These are phyloP conservation scores for Zygoascus meyerae DNA, from an alignment of 1,139 yeast species.

Conservation along the genomic window DNA sequence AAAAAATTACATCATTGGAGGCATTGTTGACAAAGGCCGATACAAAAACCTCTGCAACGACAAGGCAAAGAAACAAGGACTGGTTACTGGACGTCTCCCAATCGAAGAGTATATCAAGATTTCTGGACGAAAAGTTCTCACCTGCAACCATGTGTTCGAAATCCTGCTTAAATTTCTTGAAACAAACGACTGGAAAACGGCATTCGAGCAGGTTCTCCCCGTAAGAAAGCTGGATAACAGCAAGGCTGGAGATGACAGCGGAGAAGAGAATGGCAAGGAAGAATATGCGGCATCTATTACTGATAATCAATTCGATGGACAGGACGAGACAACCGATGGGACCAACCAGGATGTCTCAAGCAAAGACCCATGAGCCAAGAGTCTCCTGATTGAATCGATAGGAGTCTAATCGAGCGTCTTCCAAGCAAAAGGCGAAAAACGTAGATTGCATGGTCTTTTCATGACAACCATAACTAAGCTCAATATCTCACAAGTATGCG, in stretches of 20 bases:
- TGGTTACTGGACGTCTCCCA: conserved; percentile 74
- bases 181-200: conserved; percentile 71
- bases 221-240: conserved; percentile 51
- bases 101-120: conserved; percentile 78
- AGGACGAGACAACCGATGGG: not conserved
- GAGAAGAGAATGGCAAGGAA: conserved; percentile 9
- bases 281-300: conserved; percentile 3
- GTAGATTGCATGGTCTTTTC: too few species aligned
- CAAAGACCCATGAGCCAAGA: too few species aligned
- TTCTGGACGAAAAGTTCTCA: conserved; percentile 81
- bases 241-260: conserved; percentile 10
- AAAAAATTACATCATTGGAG: conserved; percentile 82
- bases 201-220: conserved; percentile 82
- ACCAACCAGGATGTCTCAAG: not conserved
- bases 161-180: conserved; percentile 78
- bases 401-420: too few species aligned
- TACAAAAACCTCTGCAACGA: conserved; percentile 75
- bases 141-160: conserved; percentile 93
- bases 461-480: too few species aligned
- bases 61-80: conserved; percentile 70
- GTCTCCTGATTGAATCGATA: too few species aligned
- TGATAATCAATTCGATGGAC: conserved; percentile 8
- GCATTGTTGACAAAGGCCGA: conserved; percentile 93
- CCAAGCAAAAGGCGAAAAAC: too few species aligned
- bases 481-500: too few species aligned